Conservation (phyloP, 202 grass and related monocot species). For the Setaria italica region DNA sequence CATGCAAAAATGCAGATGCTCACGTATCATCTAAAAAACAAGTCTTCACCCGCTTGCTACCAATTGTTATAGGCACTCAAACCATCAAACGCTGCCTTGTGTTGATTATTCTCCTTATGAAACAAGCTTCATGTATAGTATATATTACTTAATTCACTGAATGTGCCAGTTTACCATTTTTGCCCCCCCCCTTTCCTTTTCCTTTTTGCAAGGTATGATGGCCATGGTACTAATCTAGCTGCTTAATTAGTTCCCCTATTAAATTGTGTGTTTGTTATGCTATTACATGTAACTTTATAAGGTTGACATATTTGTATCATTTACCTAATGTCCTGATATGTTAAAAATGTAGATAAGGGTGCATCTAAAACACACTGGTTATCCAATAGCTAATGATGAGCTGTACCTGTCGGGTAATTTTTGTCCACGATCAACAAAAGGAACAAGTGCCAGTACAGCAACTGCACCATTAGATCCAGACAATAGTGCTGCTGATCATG, state of each 20-base stretch:
- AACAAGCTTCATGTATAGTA: neutral
- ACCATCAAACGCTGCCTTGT: neutral
- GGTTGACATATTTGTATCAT: conserved; percentile 25
- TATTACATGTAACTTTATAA: conserved; percentile 9
- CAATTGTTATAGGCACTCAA: neutral
- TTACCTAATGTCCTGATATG: neutral
- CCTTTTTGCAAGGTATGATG: neutral
- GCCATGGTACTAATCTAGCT: neutral
- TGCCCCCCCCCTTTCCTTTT: neutral
- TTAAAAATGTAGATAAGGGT: conserved; percentile 82
- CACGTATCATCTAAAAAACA: neutral
- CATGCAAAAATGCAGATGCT: neutral
- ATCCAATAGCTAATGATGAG: conserved; percentile 92
- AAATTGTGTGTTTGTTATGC: neutral
- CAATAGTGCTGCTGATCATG: conserved; percentile 32
- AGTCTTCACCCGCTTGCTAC: neutral
- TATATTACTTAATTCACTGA: conserved; percentile 1
- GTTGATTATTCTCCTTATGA: neutral
- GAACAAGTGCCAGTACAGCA: conserved; percentile 49
- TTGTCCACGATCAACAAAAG: conserved; percentile 58
- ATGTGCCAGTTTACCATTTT: neutral
- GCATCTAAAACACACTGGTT: conserved; percentile 83
- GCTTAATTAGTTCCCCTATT: neutral
- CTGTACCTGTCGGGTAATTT: conserved; percentile 73
- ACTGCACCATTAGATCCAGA: conserved; percentile 19